Base-by-base conservation (phyloP, 1,139 yeast genomes). In the Geotrichum bryndzae region DNA sequence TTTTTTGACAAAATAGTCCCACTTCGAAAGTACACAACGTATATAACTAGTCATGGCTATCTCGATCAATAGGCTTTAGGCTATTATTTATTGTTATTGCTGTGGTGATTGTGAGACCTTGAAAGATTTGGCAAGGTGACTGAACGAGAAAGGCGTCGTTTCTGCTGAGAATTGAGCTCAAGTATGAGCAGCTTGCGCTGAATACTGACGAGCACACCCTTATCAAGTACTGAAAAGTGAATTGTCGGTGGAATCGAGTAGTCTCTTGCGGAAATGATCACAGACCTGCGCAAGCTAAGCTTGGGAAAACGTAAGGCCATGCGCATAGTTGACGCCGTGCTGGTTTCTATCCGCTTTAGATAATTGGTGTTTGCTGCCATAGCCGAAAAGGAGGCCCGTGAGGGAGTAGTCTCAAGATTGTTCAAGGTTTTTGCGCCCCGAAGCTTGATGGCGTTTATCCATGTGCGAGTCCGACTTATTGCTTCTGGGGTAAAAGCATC, bases 141-240 rank as follows among this genome's bases (percentile, higher is more conserved):
- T n/a, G 35, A 18, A 1, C 35, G 31, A 31, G 45, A 38, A 2
- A 13, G 7, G 15, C 45, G 45, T n/a, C 45, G 45, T n/a, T 38
- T 38, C 2, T 6, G 27, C 18, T 51, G 31, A 11, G 31, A 2
- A n/a, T 22, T 51, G 6, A 51, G 53, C 35, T 51, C 35, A 51
- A 54, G 50, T 10, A 10, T 22, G 5, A 13, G 11, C 1, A 60
- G 51, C 50, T 61, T 61, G 8, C 52, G 27, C 51, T 61, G 63
- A 11, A 61, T 61, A 22, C 56, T 46, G 22, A 55, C 7, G 5
- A 61, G 54, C 27, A 54, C 54, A 45, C 57, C 63, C 31, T 38
- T 51, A 11, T 61, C 63, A 3, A 57, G 52, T 15, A n/a, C 35
- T 18, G 57, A 45, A 15, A 61, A 45, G 8, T 31, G 27, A 4